Conservation (phyloP, 768 basidiomycete genomes). For the Panellus pusillus region DNA sequence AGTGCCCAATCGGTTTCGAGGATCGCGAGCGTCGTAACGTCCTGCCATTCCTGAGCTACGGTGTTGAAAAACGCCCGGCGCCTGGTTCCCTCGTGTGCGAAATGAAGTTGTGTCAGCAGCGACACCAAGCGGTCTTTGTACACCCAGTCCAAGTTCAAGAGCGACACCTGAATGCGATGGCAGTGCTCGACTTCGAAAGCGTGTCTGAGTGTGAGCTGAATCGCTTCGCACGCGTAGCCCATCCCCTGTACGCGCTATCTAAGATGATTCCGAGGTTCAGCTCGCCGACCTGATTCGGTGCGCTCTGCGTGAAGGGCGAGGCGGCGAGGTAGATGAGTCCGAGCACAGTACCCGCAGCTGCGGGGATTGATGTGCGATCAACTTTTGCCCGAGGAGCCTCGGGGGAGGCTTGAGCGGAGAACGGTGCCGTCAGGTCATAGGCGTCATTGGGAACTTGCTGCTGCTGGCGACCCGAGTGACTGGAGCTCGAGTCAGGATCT, state of each 20-base stretch:
- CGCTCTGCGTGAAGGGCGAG: slow-evolving; percentile 31
- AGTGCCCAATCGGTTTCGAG: slow-evolving; percentile 62
- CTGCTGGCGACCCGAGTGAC: too few species aligned
- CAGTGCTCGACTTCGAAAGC: slow-evolving; percentile 47
- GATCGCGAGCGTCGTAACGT: slow-evolving; percentile 59
- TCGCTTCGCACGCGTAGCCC: slow-evolving; percentile 48
- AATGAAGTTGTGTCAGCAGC: slow-evolving; percentile 55
- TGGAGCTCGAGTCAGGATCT: too few species aligned
- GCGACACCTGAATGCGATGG: slow-evolving; percentile 54
- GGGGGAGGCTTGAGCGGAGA: too few species aligned
- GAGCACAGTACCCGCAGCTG: slow-evolving; percentile 6
- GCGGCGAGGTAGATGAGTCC: slow-evolving; percentile 46
- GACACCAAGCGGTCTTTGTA: slow-evolving; percentile 43
- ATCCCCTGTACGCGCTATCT: slow-evolving; percentile 33
- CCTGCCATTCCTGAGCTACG: slow-evolving; percentile 50
- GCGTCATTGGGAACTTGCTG: too few species aligned
- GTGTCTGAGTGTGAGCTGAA: slow-evolving; percentile 43
- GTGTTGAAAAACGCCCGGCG: slow-evolving; percentile 40
- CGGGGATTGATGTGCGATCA: too few species aligned
- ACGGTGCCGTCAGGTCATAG: too few species aligned
- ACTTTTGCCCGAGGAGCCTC: too few species aligned
- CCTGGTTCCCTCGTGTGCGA: slow-evolving; percentile 63
- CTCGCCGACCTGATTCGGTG: slow-evolving; percentile 34
- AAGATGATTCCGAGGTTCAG: slow-evolving; percentile 59
- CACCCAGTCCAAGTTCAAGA: slow-evolving; percentile 40